phyloP scores from a whole-genome alignment of 2,329 filamentous ascomycete species.

The Davidsoniella neocaledoniae region DNA sequence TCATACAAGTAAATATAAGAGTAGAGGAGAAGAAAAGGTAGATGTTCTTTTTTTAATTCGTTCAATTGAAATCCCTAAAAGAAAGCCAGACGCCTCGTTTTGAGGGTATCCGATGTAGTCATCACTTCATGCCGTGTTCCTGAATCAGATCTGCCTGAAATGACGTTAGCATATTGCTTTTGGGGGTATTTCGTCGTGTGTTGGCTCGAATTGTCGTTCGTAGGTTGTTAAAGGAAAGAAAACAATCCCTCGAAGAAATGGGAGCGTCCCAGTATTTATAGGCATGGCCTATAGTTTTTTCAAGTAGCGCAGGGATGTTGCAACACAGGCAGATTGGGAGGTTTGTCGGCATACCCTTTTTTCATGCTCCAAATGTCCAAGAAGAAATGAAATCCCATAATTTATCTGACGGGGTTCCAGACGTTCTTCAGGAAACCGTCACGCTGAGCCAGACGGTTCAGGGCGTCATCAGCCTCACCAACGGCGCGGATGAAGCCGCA shows the following conservation, averaged over 20 bases:
- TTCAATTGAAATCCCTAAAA: conserved; percentile 13
- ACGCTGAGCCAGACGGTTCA: conserved; percentile 90
- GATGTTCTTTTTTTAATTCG: conserved; percentile 11
- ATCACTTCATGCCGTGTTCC: conserved; percentile 12
- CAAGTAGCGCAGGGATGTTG: neutral
- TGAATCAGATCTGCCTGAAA: conserved; percentile 12
- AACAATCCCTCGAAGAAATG: neutral
- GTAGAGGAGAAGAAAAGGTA: conserved; percentile 6
- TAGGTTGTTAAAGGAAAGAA: neutral
- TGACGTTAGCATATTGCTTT: conserved; percentile 7
- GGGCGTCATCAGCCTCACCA: conserved; percentile 91
- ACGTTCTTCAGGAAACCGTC: conserved; percentile 96
- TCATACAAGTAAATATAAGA: neutral
- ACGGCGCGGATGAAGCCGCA: conserved; percentile 95
- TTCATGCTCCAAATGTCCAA: conserved; percentile 11
- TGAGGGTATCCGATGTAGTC: conserved; percentile 12
- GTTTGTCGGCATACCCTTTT: conserved; percentile 9
- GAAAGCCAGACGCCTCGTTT: conserved; percentile 12
- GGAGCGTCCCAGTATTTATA: conserved; percentile 8
- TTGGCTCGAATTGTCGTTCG: neutral
- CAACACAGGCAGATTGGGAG: neutral
- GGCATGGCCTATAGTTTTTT: neutral
- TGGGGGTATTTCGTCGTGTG: neutral
- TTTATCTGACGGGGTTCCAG: conserved; percentile 63
- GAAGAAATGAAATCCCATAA: conserved; percentile 10